Base-by-base conservation (phyloP, 139 green algal species). In the Chlamydomonas eustigma region DNA sequence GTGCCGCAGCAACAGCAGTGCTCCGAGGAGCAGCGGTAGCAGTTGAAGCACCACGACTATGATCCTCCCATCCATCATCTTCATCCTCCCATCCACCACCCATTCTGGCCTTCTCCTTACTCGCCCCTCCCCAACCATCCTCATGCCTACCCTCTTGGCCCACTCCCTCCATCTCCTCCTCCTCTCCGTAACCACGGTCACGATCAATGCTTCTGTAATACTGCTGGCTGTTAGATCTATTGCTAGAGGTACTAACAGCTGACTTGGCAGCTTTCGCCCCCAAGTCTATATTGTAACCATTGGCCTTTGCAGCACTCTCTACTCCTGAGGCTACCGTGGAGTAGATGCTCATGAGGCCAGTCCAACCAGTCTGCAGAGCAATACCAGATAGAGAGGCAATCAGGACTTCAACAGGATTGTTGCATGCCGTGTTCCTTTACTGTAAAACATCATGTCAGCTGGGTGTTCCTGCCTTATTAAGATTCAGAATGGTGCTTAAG, bases 271-370 rank as follows among this genome's bases (percentile, higher is more conserved):
- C n/a, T 67, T 80, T 85, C 31, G 76, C 66, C 36, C 84, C 87
- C 44, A 90, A 81, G 81, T 84, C 78, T 8, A 91, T 44, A 2
- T 79, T 76, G 75, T 84, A 84, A 28, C 87, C 87, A 37, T 83
- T 74, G 25, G 83, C 64, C 71, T 82, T 85, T 18, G 87, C 87
- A 37, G 68, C 87, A 32, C 50, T 64, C 80, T 91, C 87, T 50
- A 91, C 87, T 1, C 50, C 64, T 0, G 76, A 83, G 2, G 87
- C 87, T 12, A 90, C 80, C 4, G 73, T 80, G 3, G 87, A 80
- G 65, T 91, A 91, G 44, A 91, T 39, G 30, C 58, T 78, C 22
- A 64, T 80, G 51, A 91, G 75, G 30, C 82, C 68, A 0, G 52
- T 67, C 75, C 86, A 88, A 18, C 86, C 84, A 25, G 72, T 76